Percentiles rank a stretch among this genome's conserved stretches.
These are phyloP conservation scores for Naganishia onofrii DNA, from an alignment of 768 basidiomycete genomes.

Conservation along the genomic window DNA sequence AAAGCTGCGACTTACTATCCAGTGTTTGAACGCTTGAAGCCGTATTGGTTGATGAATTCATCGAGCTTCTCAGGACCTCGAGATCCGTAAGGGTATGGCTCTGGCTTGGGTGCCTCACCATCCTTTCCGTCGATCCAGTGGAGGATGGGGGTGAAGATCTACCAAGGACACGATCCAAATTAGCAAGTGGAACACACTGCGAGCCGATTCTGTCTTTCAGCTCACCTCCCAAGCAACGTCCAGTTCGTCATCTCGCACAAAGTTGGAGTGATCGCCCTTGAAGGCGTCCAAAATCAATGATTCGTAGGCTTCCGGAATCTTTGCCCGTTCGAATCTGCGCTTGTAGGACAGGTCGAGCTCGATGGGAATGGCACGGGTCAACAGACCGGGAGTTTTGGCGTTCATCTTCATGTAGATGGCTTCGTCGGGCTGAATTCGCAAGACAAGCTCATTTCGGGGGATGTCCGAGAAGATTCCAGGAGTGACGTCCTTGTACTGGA, in stretches of 20 bases:
- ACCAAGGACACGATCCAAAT: neutral
- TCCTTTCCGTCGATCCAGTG: constrained; percentile 89
- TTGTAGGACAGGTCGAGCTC: constrained; percentile 99
- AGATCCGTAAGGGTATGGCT: constrained; percentile 85
- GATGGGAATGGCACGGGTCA: constrained; percentile 83
- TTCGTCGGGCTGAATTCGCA: constrained; percentile 94
- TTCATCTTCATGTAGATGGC: constrained; percentile 97
- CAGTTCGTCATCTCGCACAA: constrained; percentile 95
- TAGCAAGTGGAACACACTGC: neutral
- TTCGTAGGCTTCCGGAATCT: constrained; percentile 94
- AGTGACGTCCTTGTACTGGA: constrained; percentile 97
- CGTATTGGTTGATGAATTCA: constrained; percentile 69
- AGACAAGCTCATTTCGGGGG: constrained; percentile 91
- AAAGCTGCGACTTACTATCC: constrained; percentile 69
- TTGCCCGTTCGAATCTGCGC: constrained; percentile 80
- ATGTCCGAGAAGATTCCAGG: constrained; percentile 96
- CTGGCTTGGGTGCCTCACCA: constrained; percentile 66
- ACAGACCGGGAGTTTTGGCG: constrained; percentile 85
- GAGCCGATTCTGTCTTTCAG: constrained; percentile 16
- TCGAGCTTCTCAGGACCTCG: constrained; percentile 87
- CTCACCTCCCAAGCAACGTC: constrained; percentile 95
- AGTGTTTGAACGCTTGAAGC: constrained; percentile 66
- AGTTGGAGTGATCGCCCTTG: constrained; percentile 98
- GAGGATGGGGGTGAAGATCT: constrained; percentile 61
- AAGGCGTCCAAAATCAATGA: constrained; percentile 91